These are phyloP conservation scores for Tuber aestivum DNA, from an alignment of 495 filamentous ascomycete genomes.

Conservation along the genomic window DNA sequence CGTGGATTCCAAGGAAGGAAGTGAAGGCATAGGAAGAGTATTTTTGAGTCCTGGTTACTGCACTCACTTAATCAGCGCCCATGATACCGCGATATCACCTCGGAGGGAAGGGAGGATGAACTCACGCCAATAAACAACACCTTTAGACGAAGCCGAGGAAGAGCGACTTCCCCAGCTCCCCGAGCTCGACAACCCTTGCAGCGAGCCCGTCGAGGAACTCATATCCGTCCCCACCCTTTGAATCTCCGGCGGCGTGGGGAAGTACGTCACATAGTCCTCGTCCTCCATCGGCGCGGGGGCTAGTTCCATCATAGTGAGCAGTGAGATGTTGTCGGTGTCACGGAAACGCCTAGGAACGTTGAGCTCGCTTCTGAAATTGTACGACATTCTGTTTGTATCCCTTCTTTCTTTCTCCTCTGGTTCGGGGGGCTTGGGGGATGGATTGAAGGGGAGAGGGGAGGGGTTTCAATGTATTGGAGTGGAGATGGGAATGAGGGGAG, in stretches of 20 bases:
- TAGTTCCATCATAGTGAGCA: conserved; percentile 65
- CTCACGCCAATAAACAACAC: conserved; percentile 22
- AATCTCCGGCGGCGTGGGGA: conserved; percentile 41
- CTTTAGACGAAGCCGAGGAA: conserved; percentile 53
- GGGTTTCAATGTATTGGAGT: conserved; percentile 3
- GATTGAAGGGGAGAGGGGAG: background rate
- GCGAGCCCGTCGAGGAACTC: background rate
- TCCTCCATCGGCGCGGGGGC: conserved; percentile 76
- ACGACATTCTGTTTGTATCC: background rate
- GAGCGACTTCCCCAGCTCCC: conserved; percentile 33
- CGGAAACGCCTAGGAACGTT: conserved; percentile 13
- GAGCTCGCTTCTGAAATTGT: conserved; percentile 5
- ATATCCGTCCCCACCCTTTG: background rate
- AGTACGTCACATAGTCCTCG: conserved; percentile 53
- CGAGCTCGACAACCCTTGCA: background rate
- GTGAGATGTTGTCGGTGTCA: conserved; percentile 44
- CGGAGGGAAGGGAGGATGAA: conserved; percentile 16
- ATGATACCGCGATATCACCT: conserved; percentile 13
- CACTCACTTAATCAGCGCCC: conserved; percentile 7
- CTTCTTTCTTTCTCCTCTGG: background rate
- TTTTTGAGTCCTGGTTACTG: conserved; percentile 73
- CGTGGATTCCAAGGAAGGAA: conserved; percentile 68
- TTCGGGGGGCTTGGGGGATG: background rate
- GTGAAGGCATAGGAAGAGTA: conserved; percentile 86
- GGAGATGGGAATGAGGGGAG: background rate